Conservation (phyloP, 2,329 filamentous ascomycete genomes). For the Penicillium paneum region DNA sequence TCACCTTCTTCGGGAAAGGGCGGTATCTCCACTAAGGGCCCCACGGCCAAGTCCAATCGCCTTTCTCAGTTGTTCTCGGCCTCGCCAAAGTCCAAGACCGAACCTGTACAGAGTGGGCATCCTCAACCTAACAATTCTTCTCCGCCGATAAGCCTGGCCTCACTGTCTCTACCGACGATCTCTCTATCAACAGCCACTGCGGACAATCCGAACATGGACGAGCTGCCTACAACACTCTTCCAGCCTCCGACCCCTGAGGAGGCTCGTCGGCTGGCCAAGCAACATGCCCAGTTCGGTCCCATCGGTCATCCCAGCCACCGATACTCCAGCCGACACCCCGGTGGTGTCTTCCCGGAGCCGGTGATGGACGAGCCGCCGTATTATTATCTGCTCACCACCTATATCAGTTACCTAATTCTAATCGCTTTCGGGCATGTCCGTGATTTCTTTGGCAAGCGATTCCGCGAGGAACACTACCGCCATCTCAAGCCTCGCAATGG, state of each 20-base stretch:
- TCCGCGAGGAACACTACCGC: constrained; percentile 81
- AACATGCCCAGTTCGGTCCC: constrained; percentile 89
- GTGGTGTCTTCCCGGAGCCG: constrained; percentile 73
- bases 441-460: constrained; percentile 97
- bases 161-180: constrained; percentile 80
- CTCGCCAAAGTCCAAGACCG: constrained; percentile 71
- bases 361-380: constrained; percentile 95
- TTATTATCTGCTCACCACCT: constrained; percentile 94
- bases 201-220: constrained; percentile 70
- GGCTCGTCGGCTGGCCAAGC: constrained; percentile 67
- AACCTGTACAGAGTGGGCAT: constrained; percentile 55
- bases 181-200: constrained; percentile 82
- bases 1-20: constrained; percentile 55
- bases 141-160: constrained; percentile 66
- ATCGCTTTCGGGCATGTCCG: constrained; percentile 93
- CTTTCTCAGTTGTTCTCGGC: constrained; percentile 80
- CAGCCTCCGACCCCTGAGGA: constrained; percentile 84
- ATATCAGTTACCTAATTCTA: constrained; percentile 94
- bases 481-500: constrained; percentile 80
- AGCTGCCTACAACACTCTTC: constrained; percentile 76
- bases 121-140: constrained; percentile 48
- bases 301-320: constrained; percentile 75
- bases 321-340: constrained; percentile 84
- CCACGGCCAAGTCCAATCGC: constrained; percentile 65
- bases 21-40: constrained; percentile 47